These are phyloP conservation scores for Diplodia mutila DNA, from an alignment of 2,329 filamentous ascomycete genomes.

Conservation along the genomic window DNA sequence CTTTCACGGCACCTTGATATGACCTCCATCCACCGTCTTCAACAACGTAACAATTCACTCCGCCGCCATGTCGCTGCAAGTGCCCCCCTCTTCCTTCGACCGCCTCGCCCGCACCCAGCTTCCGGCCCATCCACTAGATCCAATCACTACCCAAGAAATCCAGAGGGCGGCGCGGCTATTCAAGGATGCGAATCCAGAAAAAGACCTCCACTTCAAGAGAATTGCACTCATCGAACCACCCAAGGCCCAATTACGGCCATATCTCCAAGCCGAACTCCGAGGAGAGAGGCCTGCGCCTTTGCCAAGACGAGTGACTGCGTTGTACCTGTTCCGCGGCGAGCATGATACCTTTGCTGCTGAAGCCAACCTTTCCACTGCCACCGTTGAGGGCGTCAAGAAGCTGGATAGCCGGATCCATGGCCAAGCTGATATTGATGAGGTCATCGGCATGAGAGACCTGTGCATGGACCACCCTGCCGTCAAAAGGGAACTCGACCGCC, in stretches of 20 bases:
- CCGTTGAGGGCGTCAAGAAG: constrained; percentile 38
- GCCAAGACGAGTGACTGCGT: constrained; percentile 46
- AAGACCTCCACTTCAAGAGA: not conserved
- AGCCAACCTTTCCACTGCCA: constrained; percentile 32
- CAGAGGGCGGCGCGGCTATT: not conserved
- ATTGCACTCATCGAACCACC: constrained; percentile 56
- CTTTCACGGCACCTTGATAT: not conserved
- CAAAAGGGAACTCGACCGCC: constrained; percentile 9
- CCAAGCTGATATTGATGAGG: constrained; percentile 54
- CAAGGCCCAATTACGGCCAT: constrained; percentile 53
- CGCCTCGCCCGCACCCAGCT: not conserved
- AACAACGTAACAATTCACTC: not conserved
- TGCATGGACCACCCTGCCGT: constrained; percentile 14
- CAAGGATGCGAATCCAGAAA: not conserved
- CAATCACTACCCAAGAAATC: not conserved
- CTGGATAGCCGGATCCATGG: constrained; percentile 53
- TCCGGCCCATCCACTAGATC: not conserved
- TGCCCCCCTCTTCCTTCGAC: not conserved
- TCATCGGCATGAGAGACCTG: constrained; percentile 43
- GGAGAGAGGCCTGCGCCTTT: constrained; percentile 28
- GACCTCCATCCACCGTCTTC: not conserved
- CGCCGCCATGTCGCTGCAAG: not conserved
- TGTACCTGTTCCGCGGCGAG: constrained; percentile 41
- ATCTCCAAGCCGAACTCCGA: constrained; percentile 50
- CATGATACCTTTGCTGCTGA: constrained; percentile 43